Percentiles rank a stretch among this genome's conserved stretches.
These are phyloP conservation scores for Yarrowia bubula DNA, from an alignment of 805 yeast species.

Conservation along the genomic window DNA sequence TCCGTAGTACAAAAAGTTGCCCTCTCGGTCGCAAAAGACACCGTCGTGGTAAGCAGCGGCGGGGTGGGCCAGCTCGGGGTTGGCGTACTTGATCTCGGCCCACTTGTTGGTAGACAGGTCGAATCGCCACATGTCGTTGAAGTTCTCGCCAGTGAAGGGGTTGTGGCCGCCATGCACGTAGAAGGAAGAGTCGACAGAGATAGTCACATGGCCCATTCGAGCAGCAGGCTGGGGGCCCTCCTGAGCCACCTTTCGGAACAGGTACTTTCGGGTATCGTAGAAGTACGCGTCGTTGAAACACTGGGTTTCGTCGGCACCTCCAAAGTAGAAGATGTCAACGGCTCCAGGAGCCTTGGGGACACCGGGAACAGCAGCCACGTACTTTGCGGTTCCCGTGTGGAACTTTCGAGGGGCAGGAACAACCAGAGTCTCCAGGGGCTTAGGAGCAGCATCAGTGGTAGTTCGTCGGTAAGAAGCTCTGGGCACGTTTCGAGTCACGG, in stretches of 20 bases:
- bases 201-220: conserved; percentile 9
- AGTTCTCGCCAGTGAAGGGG: background rate
- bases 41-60: conserved; percentile 5
- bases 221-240: background rate
- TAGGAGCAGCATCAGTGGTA: background rate
- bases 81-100: background rate
- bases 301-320: conserved; percentile 6
- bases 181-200: background rate
- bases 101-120: background rate
- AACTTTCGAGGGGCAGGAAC: conserved; percentile 6
- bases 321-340: conserved; percentile 5
- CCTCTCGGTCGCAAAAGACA: conserved; percentile 5
- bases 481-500: background rate
- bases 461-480: background rate
- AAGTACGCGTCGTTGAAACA: conserved; percentile 10
- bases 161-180: conserved; percentile 18
- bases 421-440: background rate
- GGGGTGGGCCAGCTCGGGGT: background rate
- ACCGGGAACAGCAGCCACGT: background rate
- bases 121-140: conserved; percentile 14
- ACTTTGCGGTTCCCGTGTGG: background rate
- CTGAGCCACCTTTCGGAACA: background rate
- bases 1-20: background rate
- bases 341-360: background rate
- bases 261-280: background rate